Conservation (phyloP, 2,329 filamentous ascomycete species). For the Aspergillus hiratsukae region DNA sequence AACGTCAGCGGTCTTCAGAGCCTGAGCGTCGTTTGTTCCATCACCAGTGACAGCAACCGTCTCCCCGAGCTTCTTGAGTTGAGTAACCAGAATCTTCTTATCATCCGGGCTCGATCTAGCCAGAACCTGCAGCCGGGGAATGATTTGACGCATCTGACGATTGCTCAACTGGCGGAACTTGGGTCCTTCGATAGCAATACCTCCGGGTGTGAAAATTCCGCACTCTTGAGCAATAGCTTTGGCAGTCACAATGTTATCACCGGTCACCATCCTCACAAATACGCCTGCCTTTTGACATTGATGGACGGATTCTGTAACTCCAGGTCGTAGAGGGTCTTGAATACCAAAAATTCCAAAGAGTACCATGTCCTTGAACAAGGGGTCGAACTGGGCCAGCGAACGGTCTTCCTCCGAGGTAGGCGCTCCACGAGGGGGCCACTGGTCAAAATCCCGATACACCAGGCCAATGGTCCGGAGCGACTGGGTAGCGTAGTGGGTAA, state of each 20-base stretch:
- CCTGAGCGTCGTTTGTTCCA: conserved; percentile 78
- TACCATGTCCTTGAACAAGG: conserved; percentile 63
- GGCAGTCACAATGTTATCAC: conserved; percentile 75
- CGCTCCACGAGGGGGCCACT: conserved; percentile 70
- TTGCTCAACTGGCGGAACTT: conserved; percentile 69
- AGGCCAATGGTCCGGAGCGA: conserved; percentile 83
- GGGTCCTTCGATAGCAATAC: conserved; percentile 72
- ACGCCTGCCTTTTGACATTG: conserved; percentile 73
- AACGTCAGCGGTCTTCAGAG: conserved; percentile 74
- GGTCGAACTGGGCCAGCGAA: conserved; percentile 61
- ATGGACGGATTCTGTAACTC: conserved; percentile 68
- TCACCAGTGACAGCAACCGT: conserved; percentile 80
- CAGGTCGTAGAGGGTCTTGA: conserved; percentile 71
- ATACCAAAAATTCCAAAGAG: conserved; percentile 72
- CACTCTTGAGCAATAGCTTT: conserved; percentile 75
- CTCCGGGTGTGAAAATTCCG: conserved; percentile 65
- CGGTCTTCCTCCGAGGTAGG: conserved; percentile 55
- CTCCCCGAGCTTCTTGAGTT: conserved; percentile 67
- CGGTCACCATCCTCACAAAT: conserved; percentile 79
- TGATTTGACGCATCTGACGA: conserved; percentile 61
- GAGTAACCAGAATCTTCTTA: conserved; percentile 67
- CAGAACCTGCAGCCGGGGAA: conserved; percentile 66
- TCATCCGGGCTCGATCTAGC: conserved; percentile 72
- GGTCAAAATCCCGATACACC: conserved; percentile 76
- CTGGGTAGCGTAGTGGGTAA: conserved; percentile 71